A percentile compares a stretch with the other conserved stretches of the same genome.
phyloP scores from a whole-genome alignment of 495 filamentous ascomycete species.

The Alectoria sarmentosa region DNA sequence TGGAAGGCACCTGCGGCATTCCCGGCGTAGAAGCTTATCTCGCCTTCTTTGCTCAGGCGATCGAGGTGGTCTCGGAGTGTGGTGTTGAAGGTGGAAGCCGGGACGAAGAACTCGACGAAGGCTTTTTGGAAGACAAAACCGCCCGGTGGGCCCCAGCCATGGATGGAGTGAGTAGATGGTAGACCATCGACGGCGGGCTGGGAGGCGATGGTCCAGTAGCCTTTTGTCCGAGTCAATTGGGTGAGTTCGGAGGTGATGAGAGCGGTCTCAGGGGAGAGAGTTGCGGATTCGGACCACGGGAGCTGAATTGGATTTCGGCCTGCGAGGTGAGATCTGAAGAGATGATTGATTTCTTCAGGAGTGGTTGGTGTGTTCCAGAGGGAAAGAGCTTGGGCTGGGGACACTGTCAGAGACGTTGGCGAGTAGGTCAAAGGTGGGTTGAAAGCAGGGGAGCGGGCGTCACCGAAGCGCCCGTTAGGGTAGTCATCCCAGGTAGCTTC shows the following conservation, averaged over 20 bases:
- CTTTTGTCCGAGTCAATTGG: slow-evolving; percentile 61
- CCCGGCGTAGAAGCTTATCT: slow-evolving; percentile 78
- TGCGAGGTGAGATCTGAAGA: slow-evolving; percentile 74
- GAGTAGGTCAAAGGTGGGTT: slow-evolving; percentile 39
- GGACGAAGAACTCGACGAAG: slow-evolving; percentile 93
- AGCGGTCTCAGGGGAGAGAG: slow-evolving; percentile 67
- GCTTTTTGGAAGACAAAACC: slow-evolving; percentile 98
- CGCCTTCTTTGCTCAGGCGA: slow-evolving; percentile 45
- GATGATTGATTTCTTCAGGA: slow-evolving; percentile 57
- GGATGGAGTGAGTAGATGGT: slow-evolving; percentile 64
- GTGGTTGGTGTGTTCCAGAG: slow-evolving; percentile 77
- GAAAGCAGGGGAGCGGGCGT: slow-evolving; percentile 82
- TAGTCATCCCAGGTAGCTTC: slow-evolving; percentile 99
- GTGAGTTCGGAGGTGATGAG: slow-evolving; percentile 69
- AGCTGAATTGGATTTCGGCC: slow-evolving; percentile 66
- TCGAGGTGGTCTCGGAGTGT: slow-evolving; percentile 55
- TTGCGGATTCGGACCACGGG: slow-evolving; percentile 88
- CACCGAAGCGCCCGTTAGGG: slow-evolving; percentile 95
- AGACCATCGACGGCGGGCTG: slow-evolving; percentile 90
- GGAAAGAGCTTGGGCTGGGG: slow-evolving; percentile 63
- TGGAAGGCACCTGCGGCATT: slow-evolving; percentile 66
- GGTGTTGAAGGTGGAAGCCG: slow-evolving; percentile 56
- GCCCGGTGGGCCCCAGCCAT: slow-evolving; percentile 89
- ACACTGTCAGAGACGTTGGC: slow-evolving; percentile 75
- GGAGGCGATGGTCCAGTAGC: slow-evolving; percentile 94